Conservation (phyloP, 805 yeast genomes). For the Candida wancherniae region DNA sequence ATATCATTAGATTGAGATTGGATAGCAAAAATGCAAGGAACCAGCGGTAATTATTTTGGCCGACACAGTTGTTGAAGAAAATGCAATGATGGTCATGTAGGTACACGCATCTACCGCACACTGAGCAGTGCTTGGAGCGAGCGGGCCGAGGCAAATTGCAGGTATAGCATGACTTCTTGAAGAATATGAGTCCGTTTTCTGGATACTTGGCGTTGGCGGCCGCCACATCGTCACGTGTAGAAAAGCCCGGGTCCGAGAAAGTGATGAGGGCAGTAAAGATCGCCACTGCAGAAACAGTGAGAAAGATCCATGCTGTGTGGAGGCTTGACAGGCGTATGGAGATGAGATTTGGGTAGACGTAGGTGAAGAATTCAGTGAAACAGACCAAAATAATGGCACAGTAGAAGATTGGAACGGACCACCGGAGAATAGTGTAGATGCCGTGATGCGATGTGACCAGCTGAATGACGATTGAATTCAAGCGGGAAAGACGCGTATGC, state of each 20-base stretch:
- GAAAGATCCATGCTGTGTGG: constrained; percentile 21
- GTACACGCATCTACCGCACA: constrained; percentile 51
- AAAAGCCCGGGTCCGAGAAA: constrained; percentile 41
- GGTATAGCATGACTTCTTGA: constrained; percentile 44
- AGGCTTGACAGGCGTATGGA: constrained; percentile 3
- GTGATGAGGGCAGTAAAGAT: constrained; percentile 34
- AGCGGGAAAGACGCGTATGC: constrained; percentile 11
- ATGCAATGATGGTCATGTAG: constrained; percentile 58
- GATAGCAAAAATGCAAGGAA: constrained; percentile 48
- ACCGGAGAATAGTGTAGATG: constrained; percentile 23
- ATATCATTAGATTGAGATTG: constrained; percentile 39
- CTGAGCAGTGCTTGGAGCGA: constrained; percentile 57
- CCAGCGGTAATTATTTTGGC: constrained; percentile 57
- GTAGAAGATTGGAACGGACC: constrained; percentile 44
- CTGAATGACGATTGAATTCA: constrained; percentile 3
- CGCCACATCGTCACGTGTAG: constrained; percentile 13
- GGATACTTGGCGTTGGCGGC: constrained; percentile 19
- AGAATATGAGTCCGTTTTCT: constrained; percentile 51
- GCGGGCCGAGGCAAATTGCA: constrained; percentile 50
- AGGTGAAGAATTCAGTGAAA: constrained; percentile 27
- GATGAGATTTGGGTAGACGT: constrained; percentile 22
- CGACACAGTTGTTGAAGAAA: constrained; percentile 73
- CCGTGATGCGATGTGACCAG: constrained; percentile 5
- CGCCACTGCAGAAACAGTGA: constrained; percentile 30
- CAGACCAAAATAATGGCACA: constrained; percentile 30